Percentiles rank a stretch among this genome's conserved stretches.
These are phyloP conservation scores for Hylodesmum podocarpum DNA, from an alignment of 306 rosid species.

Conservation along the genomic window DNA sequence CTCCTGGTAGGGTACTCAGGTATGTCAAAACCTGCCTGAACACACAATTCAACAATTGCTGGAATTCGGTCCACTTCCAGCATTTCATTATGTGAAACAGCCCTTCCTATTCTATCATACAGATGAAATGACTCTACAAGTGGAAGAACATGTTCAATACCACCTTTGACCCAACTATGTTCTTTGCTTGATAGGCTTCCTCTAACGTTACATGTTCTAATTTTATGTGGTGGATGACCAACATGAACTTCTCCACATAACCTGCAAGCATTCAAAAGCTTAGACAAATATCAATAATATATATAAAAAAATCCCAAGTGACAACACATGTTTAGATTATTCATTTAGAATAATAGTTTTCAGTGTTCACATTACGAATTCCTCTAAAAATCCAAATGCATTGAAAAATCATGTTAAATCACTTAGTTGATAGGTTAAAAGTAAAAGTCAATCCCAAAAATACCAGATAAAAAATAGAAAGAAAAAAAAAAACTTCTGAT, in stretches of 20 bases:
- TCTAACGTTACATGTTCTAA: slow-evolving; percentile 63
- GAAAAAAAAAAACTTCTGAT: background rate
- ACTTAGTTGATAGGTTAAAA: background rate
- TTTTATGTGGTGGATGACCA: slow-evolving; percentile 69
- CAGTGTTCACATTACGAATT: background rate
- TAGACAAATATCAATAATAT: slow-evolving; percentile 16
- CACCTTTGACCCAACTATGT: slow-evolving; percentile 67
- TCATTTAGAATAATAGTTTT: slow-evolving; percentile 13
- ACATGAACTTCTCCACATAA: slow-evolving; percentile 69
- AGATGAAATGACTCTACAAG: slow-evolving; percentile 64
- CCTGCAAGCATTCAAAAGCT: slow-evolving; percentile 36
- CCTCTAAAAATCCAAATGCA: slow-evolving; percentile 5
- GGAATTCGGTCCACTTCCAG: slow-evolving; percentile 67
- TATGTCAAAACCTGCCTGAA: slow-evolving; percentile 72
- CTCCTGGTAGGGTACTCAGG: slow-evolving; percentile 67
- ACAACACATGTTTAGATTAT: background rate
- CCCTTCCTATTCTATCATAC: slow-evolving; percentile 68
- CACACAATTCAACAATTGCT: slow-evolving; percentile 65
- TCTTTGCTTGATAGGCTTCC: slow-evolving; percentile 65
- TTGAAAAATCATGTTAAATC: background rate
- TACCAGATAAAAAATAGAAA: background rate
- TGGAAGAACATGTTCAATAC: slow-evolving; percentile 54
- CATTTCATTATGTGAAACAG: slow-evolving; percentile 68
- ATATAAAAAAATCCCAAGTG: background rate
- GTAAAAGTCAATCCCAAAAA: background rate